Base-by-base conservation (phyloP, 2,329 filamentous ascomycete species). In the Zopfia rhizophila region DNA sequence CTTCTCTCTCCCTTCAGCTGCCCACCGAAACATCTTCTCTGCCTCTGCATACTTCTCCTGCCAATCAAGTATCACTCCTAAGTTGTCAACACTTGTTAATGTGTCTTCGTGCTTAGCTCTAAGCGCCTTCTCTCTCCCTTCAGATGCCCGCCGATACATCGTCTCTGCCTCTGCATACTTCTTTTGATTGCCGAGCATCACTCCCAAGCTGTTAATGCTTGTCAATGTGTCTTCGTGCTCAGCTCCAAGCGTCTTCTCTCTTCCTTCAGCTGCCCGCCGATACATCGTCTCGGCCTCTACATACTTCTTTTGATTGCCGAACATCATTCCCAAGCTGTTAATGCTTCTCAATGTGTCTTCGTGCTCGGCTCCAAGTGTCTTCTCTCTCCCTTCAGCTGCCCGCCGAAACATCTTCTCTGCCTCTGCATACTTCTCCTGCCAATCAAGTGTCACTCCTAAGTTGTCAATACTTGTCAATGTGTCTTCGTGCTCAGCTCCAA, bases 81-180 rank as follows among this genome's bases (percentile, higher is more conserved):
- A 24, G 16, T 3, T 5, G 29, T 43, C 3, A 22, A 32, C 43
- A 18, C 30, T 38, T 11, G 7, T 5, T 25, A 48, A 25, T n/a
- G 39, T 43, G 2, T 43, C 13, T 19, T 13, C 14, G 32, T 48
- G 11, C 8, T 48, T 10, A 8, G 3, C 13, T 5, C 45, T 38
- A n/a, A 43, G 31, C n/a, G 13, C 14, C 28, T 23, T 32, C 32
- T 48, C 39, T 7, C 14, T 14, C 38, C 12, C 11, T 7, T 32
- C 12, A 7, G 17, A 32, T 21, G 22, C 12, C 14, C 38, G 32
- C 33, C 13, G 38, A 7, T 43, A n/a, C 27, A 38, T 17, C 27
- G 8, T n/a, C 27, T 48, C 45, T 12, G 38, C 38, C 24, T 43
- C 38, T 18, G 18, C 19, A 27, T 48, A 43, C 25, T 48, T 37